Conservation (phyloP, 345 rosid species). For the Cardamine chenopodiifolia region DNA sequence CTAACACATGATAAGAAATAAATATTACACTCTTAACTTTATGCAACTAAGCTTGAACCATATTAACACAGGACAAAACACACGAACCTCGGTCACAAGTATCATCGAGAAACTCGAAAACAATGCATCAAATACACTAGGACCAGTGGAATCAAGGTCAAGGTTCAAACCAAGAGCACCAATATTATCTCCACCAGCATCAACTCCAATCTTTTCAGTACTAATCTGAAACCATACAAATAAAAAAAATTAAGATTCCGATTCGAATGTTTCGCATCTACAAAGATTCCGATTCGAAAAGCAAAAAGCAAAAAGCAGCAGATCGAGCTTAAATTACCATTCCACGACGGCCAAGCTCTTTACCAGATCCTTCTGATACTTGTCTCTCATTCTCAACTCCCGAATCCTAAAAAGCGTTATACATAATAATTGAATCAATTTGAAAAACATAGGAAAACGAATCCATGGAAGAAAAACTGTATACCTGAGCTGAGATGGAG, state of each 20-base stretch:
- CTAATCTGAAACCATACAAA: slow-evolving; percentile 50
- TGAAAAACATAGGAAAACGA: neutral
- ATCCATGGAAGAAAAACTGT: neutral
- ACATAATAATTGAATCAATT: neutral
- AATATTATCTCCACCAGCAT: slow-evolving; percentile 45
- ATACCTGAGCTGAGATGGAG: slow-evolving; percentile 56
- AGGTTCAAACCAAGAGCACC: slow-evolving; percentile 48
- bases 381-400: slow-evolving; percentile 52
- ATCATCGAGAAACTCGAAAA: slow-evolving; percentile 94
- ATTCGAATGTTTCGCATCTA: neutral
- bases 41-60: neutral
- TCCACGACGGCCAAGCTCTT: slow-evolving; percentile 93
- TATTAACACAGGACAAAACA: slow-evolving; percentile 2
- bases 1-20: slow-evolving; percentile 44
- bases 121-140: slow-evolving; percentile 90
- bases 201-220: slow-evolving; percentile 46
- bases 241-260: slow-evolving; percentile 8
- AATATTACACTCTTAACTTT: slow-evolving; percentile 9
- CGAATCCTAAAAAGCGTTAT: slow-evolving; percentile 48
- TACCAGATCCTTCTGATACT: slow-evolving; percentile 50
- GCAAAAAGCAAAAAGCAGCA: neutral
- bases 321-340: slow-evolving; percentile 56
- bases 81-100: slow-evolving; percentile 88
- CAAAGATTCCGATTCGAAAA: slow-evolving; percentile 3
- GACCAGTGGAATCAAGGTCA: slow-evolving; percentile 65